These are phyloP conservation scores for Cardamine chenopodiifolia DNA, from an alignment of 345 rosid species.

Conservation along the genomic window DNA sequence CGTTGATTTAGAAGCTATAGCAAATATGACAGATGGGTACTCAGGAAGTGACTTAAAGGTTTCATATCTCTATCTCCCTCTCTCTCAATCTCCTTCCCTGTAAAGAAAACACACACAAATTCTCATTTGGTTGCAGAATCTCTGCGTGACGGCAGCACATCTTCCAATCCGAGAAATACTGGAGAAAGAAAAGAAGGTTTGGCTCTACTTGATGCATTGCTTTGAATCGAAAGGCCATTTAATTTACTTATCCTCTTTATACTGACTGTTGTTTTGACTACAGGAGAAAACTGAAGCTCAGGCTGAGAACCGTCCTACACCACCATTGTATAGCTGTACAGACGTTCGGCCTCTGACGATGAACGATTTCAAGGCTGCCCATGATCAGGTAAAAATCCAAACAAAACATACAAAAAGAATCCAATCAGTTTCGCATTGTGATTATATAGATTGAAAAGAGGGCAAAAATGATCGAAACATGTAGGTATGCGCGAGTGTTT, in stretches of 20 bases:
- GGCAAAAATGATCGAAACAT: background rate
- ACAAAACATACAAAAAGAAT: background rate
- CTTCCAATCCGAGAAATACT: constrained; percentile 93
- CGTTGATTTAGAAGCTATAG: constrained; percentile 80
- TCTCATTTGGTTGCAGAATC: constrained; percentile 63
- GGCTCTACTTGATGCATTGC: constrained; percentile 23
- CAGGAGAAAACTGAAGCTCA: constrained; percentile 74
- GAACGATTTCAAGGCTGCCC: constrained; percentile 85
- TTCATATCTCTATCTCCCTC: background rate
- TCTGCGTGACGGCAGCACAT: constrained; percentile 93
- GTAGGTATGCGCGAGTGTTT: constrained; percentile 97
- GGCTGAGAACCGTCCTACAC: constrained; percentile 67
- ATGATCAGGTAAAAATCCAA: constrained; percentile 71
- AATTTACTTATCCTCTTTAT: background rate
- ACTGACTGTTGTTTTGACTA: constrained; percentile 20
- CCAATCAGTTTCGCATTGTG: background rate
- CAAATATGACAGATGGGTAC: constrained; percentile 91
- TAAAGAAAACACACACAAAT: background rate
- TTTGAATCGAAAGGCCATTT: background rate
- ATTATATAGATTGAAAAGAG: background rate
- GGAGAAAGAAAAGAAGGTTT: constrained; percentile 93
- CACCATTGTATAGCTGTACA: constrained; percentile 67
- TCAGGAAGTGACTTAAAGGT: constrained; percentile 99
- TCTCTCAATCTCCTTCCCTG: constrained; percentile 17
- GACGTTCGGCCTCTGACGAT: constrained; percentile 78